Base-by-base conservation (phyloP, 305 asterid genomes). In the Fraxinus platypoda region DNA sequence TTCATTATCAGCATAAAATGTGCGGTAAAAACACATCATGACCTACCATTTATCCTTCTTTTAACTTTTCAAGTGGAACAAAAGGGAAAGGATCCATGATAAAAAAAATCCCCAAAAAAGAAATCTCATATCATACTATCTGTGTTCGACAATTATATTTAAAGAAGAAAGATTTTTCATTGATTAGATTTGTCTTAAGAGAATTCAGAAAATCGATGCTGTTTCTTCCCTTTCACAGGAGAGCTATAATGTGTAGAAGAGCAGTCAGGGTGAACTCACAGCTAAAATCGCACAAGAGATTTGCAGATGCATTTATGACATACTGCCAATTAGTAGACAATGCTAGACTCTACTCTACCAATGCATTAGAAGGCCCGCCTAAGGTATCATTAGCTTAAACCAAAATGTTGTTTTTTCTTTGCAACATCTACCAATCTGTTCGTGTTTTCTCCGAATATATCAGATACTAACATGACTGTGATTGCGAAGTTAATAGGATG, bases 211-310 rank as follows among this genome's bases (percentile, higher is more conserved):
- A 25, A 62, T 43, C 52, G 37, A 57, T 38, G 75, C 3, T 38
- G 23, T 17, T 26, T 41, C 35, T 49, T 81, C 9, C 85, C 75
- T 75, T 80, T 43, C 62, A 38, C 90, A 95, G 98, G 98, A 84
- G 98, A 89, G 98, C 98, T 64, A 94, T 95, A 84, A 92, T 93
- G 88, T 91, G 97, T 76, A 84, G 98, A 89, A 89, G 98, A 81
- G 98, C 98, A 81, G 98, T 95, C 74, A 90, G 98, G 84, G 98
- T 95, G 80, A 85, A 93, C 81, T 92, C 98, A 66, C 98, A 93
- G 90, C 85, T 95, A 78, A 91, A 86, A 91, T 95, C 98, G 28
- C 98, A 95, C 87, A 93, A 91, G 90, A 88, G 99, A 85, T 95
- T 95, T 84, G 97, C 98, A 49, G 91, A 89, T 79, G 99, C 98